Base-by-base conservation (phyloP, 352 stramenopile species). In the Labyrinthula sp. region DNA sequence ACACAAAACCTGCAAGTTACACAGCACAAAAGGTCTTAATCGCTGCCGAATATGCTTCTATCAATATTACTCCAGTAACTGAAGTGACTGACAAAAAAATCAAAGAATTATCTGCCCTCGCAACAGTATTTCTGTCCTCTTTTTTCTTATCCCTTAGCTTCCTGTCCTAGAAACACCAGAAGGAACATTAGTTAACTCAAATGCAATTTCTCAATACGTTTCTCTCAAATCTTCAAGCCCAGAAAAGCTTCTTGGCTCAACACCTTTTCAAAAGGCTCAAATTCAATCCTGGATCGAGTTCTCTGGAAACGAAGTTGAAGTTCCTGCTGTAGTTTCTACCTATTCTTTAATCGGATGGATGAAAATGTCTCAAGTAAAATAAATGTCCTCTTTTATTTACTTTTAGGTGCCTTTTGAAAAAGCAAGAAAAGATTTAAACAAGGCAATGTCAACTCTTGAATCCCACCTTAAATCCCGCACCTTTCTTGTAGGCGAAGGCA, bases 241-340 rank as follows among this genome's bases (percentile, higher is more conserved):
- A 10, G 77, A 66, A 7, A 68, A 73, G 34, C 66, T 94, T 30
- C 68, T 76, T 38, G 83, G 82, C 43, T 65, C 65, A 47, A 77
- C 68, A 20, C 83, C 85, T 50, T 84, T 88, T 60, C 72, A 89
- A 57, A 74, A 80, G 37, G 78, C 62, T 31, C 69, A 84, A 62
- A 68, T 92, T 24, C 75, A 92, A 58, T 54, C 67, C 15, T 94
- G 82, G 82, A 71, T 91, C n/a, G 82, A 94, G 58, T 94, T 86
- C 60, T 69, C 61, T 26, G 52, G 64, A 17, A 66, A 86, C 57
- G 71, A 94, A 64, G 40, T 94, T 6, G 82, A 93, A 61, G 63
- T 89, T 8, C 73, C 82, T 2, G 65, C 77, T 23, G 75, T 69
- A 47, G 59, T 77, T 28, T 86, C 75, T 69, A 54, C 83, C 35